These are phyloP conservation scores for Sugiyamaella qingdaonensis DNA, from an alignment of 805 yeast species.

Conservation along the genomic window DNA sequence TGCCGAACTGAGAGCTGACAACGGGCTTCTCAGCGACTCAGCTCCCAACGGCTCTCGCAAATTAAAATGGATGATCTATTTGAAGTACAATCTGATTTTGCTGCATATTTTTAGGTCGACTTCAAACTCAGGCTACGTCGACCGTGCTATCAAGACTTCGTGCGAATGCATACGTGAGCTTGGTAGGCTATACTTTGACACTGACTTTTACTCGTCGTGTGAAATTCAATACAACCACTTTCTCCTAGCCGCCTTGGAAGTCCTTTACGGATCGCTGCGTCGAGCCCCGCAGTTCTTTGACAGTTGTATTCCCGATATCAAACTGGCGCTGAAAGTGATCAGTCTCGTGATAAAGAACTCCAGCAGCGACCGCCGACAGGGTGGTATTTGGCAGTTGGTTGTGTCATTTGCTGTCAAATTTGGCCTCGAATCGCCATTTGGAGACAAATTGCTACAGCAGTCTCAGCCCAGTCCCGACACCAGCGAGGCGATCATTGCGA, in stretches of 20 bases:
- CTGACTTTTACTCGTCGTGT: constrained; percentile 21
- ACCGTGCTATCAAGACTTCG: constrained; percentile 24
- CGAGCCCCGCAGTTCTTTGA: constrained; percentile 22
- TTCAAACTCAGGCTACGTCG: constrained; percentile 13
- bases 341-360: constrained; percentile 20
- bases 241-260: constrained; percentile 25
- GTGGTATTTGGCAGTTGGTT: constrained; percentile 16
- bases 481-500: neutral
- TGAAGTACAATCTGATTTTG: constrained; percentile 15
- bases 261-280: constrained; percentile 21
- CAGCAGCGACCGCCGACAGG: constrained; percentile 7
- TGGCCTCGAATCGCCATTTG: constrained; percentile 12
- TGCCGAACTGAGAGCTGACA: constrained; percentile 13
- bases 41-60: constrained; percentile 13
- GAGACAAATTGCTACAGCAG: neutral
- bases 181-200: constrained; percentile 18
- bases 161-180: constrained; percentile 24
- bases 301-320: constrained; percentile 20
- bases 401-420: constrained; percentile 14
- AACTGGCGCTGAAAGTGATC: constrained; percentile 22
- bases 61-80: constrained; percentile 12
- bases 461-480: neutral
- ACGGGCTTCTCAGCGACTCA: neutral
- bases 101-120: constrained; percentile 20
- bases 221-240: constrained; percentile 27